phyloP scores from a whole-genome alignment of 495 filamentous ascomycete genomes.

The Xylaria telfairii region DNA sequence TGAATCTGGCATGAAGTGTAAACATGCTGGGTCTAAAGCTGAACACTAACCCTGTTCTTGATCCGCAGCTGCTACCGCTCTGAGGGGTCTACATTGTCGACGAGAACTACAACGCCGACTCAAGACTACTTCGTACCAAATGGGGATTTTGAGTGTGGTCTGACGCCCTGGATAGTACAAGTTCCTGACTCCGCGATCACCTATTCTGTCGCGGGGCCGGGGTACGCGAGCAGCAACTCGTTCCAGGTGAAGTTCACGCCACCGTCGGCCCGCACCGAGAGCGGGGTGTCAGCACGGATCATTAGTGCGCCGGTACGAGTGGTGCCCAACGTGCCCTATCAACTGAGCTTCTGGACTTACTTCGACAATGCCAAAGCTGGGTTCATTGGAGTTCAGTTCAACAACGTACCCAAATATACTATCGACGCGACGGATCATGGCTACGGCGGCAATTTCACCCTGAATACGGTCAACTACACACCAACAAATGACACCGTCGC shows the following conservation, averaged over 20 bases:
- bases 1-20: not conserved
- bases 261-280: not conserved
- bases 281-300: not conserved
- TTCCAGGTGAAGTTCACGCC: conserved; percentile 7
- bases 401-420: conserved; percentile 44
- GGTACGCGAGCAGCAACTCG: conserved; percentile 8
- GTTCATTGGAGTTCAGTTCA: conserved; percentile 9
- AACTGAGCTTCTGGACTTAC: conserved; percentile 3
- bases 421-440: conserved; percentile 35
- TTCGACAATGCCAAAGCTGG: not conserved
- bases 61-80: not conserved
- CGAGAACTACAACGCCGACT: conserved; percentile 21
- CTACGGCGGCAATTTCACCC: not conserved
- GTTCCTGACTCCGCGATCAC: conserved; percentile 25
- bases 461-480: conserved; percentile 10
- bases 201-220: conserved; percentile 12
- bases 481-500: conserved; percentile 17
- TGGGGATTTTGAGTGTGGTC: conserved; percentile 35
- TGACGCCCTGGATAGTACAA: conserved; percentile 30
- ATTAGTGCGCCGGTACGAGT: conserved; percentile 3
- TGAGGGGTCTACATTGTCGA: not conserved
- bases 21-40: not conserved
- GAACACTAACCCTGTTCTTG: not conserved
- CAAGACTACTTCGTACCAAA: conserved; percentile 28
- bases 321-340: not conserved